Base-by-base conservation (phyloP, 2,329 filamentous ascomycete species). In the Arthroderma uncinatum region DNA sequence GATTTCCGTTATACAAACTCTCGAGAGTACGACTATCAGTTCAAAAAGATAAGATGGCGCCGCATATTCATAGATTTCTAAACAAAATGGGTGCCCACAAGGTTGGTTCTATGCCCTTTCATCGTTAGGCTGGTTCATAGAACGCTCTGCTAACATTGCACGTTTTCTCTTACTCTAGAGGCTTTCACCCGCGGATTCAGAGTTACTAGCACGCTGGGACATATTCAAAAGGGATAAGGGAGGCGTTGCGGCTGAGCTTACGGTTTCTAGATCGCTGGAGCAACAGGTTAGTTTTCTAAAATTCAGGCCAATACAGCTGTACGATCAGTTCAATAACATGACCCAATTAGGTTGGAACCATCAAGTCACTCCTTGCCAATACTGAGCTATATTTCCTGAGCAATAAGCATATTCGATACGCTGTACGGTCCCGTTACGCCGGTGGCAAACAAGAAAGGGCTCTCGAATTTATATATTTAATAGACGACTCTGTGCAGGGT, bases 401-500 rank as follows among this genome's bases (percentile, higher is more conserved):
- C 34, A 37, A 37, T 9, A 37, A 37, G 12, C 87, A 94, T 55
- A 76, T 81, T 40, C 73, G 76, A 57, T 83, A 84, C 72, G 81
- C 81, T 1, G 71, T 87, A 23, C 72, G 78, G 52, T 82, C 82
- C 14, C 77, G 79, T 39, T 84, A 84, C 66, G 82, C 85, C 33
- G 78, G 82, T 25, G 84, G 86, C 54, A 83, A 95, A 67, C 72
- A 82, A 19, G 83, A 89, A 53, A 85, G 83, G 65, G 86, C 91
- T 2, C 82, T 87, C 64, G 83, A 89, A 55, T 77, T 96, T 59
- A 78, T 96, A 53, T 73, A 86, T 42, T 76, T 96, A 23, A 82
- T 94, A 62, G 84, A 92, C 65, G 84, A 91, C 64, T 88, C 92
- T 0, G 84, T 89, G 39, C 82, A 89, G 30, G 91, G 92, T 14